These are phyloP conservation scores for Mallotus repandus DNA, from an alignment of 441 rosid genomes.

Conservation along the genomic window DNA sequence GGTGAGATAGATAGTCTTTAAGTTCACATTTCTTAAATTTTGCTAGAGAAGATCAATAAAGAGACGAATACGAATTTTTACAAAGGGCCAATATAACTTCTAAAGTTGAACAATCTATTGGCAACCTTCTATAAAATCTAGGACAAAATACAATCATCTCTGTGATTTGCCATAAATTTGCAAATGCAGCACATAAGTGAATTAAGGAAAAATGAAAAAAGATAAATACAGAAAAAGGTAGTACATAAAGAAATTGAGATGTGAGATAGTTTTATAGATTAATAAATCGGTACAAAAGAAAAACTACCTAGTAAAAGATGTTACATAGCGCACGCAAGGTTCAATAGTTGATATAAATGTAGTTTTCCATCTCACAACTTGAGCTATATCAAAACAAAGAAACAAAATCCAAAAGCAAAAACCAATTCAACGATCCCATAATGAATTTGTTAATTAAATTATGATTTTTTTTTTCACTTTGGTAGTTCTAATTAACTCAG, in stretches of 20 bases:
- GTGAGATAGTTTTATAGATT: neutral
- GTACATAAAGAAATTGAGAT: neutral
- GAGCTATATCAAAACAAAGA: conserved; percentile 61
- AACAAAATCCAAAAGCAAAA: too few relatives aligned
- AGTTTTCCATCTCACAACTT: conserved; percentile 90
- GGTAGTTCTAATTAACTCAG: too few relatives aligned
- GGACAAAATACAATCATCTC: neutral
- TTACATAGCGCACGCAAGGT: conserved; percentile 85
- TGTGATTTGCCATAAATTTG: neutral
- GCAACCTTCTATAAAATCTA: too few relatives aligned
- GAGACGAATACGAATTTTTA: neutral
- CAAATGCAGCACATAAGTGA: neutral
- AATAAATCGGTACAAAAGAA: conserved; percentile 22
- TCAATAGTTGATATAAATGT: conserved; percentile 56
- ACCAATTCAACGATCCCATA: too few relatives aligned
- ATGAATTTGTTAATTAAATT: too few relatives aligned
- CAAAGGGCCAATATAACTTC: neutral
- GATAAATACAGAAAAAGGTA: too few relatives aligned
- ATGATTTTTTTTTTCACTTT: too few relatives aligned
- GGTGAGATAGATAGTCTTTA: neutral
- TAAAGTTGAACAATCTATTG: neutral
- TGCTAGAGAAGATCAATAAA: neutral
- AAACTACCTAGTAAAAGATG: conserved; percentile 94
- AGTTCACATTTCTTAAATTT: neutral
- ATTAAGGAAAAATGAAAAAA: too few relatives aligned